Base-by-base conservation (phyloP, 805 yeast genomes). In the Myxozyma kluyveri region DNA sequence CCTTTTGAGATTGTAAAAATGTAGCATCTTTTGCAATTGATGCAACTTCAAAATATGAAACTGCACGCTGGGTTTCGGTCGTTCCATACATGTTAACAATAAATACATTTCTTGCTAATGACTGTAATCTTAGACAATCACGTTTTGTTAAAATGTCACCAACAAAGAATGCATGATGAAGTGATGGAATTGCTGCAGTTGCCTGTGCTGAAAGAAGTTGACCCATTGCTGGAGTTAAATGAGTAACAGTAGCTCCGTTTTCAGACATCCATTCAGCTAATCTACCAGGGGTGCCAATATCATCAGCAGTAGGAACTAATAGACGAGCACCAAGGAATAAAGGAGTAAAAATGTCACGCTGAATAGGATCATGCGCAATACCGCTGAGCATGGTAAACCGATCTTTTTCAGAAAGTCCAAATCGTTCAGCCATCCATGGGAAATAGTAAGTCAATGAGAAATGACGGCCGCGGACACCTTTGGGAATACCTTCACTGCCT, bases 51-150 rank as follows among this genome's bases (percentile, higher is more conserved):
- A 81, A 95, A 71, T 80, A 93, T 0, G 98, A 90, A 23, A 93
- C 99, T 1, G 99, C 93, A 67, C 99, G 81, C 75, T 95, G 99
- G 14, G 99, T 93, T 71, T 93, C 99, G 9, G 99, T 93, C 36
- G 99, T 93, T 65, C 99, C 99, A 69, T 93, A 93, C 99, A 93
- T 93, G 72, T 93, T 93, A 61, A 93, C 95, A 65, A 93, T 91
- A 67, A 71, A 75, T 49, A 88, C 95, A 65, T 93, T 91, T 67
- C 83, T 83, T 12, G 98, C 98, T 63, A 93, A 77, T 0, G 93
- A 81, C 69, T 93, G 99, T 62, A 93, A 76, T 65, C 97, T 80
- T 61, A 88, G 73, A 72, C 99, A 93, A 70, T 95, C 99, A 72
- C 99, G 84, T 72, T 93, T 95, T 59, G 99, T 93, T 59, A 93